Evolutionary conservation across 208 protist genomes (phyloP), one percentile per base, ranked within the genome.

Genomic region (Acanthamoeba healyi): DNA sequence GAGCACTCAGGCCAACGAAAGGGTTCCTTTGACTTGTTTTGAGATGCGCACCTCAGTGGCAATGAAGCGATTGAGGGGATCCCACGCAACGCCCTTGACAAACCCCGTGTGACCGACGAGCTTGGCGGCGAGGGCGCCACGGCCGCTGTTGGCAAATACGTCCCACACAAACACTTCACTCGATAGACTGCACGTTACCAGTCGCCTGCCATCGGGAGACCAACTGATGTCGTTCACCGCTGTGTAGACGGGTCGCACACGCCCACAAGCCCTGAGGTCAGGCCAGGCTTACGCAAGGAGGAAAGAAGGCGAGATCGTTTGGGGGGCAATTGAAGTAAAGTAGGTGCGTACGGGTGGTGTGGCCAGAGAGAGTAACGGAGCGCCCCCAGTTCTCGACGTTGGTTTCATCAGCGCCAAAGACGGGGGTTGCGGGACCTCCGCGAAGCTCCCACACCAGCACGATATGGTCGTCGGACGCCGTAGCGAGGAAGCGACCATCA

Each of bases 401-500:
- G 34, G 63, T 42, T 79, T 79, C 54, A 12, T 94, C 92, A 12
- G 40, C 2, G 34, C 92, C 92, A 91, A 88, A 94, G 2, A 54
- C 70, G 24, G 40, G 92, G 46, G 84, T 29, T 7, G 92, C 58
- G 7, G 38, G 14, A 12, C 63, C 81, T n/a, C 10, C 56, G 34
- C 81, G 58, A 2, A 96, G 12, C 58, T 95, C 95, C 89, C 91
- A 96, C n/a, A 96, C 65, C 29, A 95, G 77, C 44, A 94, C 51
- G 6, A 94, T n/a, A 19, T 95, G 86, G 77, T 96, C 95, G 54
- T 96, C 95, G 3, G 79, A 94, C 24, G 81, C 84, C 19, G 94
- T 89, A 24, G 95, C 95, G 58, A 96, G 58, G 84, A 95, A 96
- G 32, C 89, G 79, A 29, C 95, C 95, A 89, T 95, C 94, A 0